Evolutionary conservation across 169 alveolate genomes (phyloP), one percentile per base, ranked within the genome.

Genomic region (Plasmodium chabaudi): DNA sequence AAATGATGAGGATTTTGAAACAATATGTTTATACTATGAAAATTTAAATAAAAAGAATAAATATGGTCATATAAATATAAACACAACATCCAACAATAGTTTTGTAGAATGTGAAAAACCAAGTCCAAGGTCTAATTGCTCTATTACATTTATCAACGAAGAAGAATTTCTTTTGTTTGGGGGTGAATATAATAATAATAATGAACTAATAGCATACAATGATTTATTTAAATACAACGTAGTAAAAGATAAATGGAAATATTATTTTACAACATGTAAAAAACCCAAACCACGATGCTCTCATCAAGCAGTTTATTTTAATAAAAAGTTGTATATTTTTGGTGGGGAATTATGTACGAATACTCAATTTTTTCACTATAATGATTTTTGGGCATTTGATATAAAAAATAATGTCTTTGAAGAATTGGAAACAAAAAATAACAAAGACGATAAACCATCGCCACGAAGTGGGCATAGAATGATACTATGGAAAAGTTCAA

Each of bases 391-490:
- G 96, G 34, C 88, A 21, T 92, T 96, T 67, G 93, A 94, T 70
- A 47, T 95, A 13, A 95, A 88, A 69, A 92, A 92, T 65, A 88
- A 91, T 59, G 65, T 70, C 42, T 96, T 98, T 98, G 92, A 75
- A 49, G 95, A 93, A 74, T 89, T 96, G 5, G 95, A 95, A 75
- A 82, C 92, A 27, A 92, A 93, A 60, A 95, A 97, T 9, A 87
- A 84, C 17, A 82, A 88, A 61, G 84, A 82, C 7, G 90, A 65
- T 15, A 42, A 77, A 4, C 98, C 98, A 4, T 87, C 96, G 19
- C 95, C 98, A 4, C 91, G 98, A 39, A 96, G 98, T 88, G 98
- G 98, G 0, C 98, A 96, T 72, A 88, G 98, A 12, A 95, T 96
- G 98, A 98, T 95, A 34, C 90, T 95, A 10, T 96, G 98, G 98